phyloP scores from a whole-genome alignment of 75 land plant species.

The Cunninghamia lanceolata region DNA sequence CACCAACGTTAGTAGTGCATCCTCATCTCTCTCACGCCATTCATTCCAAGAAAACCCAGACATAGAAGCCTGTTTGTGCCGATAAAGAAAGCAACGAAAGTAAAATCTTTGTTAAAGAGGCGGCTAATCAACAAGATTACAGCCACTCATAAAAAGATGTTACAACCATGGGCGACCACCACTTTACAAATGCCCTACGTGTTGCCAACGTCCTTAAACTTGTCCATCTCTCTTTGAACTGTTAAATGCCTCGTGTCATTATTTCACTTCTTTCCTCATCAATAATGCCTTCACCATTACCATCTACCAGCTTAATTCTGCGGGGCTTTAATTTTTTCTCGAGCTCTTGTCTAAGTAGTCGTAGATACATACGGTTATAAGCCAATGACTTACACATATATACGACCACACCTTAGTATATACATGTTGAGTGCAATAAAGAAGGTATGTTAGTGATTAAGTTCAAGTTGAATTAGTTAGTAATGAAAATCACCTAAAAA shows the following conservation, averaged over 20 bases:
- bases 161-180: neutral
- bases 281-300: neutral
- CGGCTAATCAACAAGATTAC: neutral
- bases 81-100: neutral
- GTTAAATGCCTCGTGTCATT: conserved; percentile 10
- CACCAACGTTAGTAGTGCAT: neutral
- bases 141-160: no score
- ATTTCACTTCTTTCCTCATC: neutral
- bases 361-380: no score
- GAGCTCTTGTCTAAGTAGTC: no score
- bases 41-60: neutral
- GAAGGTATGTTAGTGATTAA: neutral
- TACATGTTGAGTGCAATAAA: neutral
- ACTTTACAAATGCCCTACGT: conserved; percentile 1
- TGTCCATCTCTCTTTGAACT: conserved; percentile 10
- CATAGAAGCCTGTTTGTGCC: no score
- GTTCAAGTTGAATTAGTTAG: neutral
- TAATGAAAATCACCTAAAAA: neutral
- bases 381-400: no score
- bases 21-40: no score
- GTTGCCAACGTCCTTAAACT: neutral
- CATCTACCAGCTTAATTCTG: neutral
- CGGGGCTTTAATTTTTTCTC: neutral
- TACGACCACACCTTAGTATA: no score
- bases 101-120: no score